Percentiles rank a stretch among this genome's conserved stretches.
These are phyloP conservation scores for Spinacia oleracea DNA, from an alignment of 179 eudicot species.

Conservation along the genomic window DNA sequence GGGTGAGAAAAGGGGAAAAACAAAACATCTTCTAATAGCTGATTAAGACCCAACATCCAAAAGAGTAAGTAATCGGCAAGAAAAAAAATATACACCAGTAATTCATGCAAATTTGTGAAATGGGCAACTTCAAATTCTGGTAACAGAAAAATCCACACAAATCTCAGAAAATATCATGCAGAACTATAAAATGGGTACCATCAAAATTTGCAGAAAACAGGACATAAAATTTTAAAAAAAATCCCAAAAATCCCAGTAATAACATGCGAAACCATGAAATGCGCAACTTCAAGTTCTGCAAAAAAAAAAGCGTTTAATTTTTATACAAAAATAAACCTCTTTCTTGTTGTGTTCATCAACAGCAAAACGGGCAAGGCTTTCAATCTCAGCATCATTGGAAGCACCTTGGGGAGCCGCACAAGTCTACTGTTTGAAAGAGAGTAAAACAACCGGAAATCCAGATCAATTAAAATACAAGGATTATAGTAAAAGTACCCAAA, in stretches of 20 bases:
- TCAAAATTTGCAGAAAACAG: neutral
- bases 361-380: constrained; percentile 70
- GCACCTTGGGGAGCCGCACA: constrained; percentile 37
- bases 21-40: too few species aligned
- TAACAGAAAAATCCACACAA: neutral
- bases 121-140: neutral
- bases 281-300: neutral
- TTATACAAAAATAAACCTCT: too few species aligned
- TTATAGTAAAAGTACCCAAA: too few species aligned
- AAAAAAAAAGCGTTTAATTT: neutral
- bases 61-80: neutral
- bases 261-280: constrained; percentile 8
- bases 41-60: neutral
- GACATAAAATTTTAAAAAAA: neutral
- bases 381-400: constrained; percentile 54
- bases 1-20: too few species aligned
- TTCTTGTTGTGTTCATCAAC: constrained; percentile 83
- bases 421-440: too few species aligned
- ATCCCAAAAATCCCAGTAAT: neutral
- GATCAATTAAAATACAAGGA: too few species aligned
- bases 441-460: too few species aligned
- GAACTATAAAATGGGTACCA: neutral
- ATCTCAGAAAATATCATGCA: neutral
- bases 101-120: neutral
- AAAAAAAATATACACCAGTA: neutral